Evolutionary conservation across 208 protist species (phyloP).

Genomic region (Histomonas meleagridis): DNA sequence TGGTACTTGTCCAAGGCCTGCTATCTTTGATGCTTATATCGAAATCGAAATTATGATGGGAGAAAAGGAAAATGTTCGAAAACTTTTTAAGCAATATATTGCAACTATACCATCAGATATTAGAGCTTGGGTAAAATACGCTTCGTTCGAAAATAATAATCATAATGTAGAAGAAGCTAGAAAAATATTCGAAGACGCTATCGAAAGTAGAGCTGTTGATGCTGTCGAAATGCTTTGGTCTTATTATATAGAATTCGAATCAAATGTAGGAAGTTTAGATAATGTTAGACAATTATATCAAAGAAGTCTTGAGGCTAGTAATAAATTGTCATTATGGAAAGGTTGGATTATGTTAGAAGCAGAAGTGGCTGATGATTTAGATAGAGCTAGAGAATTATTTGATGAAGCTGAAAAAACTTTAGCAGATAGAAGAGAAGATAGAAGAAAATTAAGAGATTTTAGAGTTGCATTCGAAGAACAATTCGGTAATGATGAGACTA

Average conservation of each 20-base stretch:
- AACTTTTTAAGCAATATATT: slow-evolving; percentile 4
- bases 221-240: background rate
- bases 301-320: background rate
- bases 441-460: background rate
- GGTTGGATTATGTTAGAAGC: slow-evolving; percentile 30
- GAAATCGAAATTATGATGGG: background rate
- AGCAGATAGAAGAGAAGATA: background rate
- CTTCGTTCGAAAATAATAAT: background rate
- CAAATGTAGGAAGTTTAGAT: background rate
- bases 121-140: background rate
- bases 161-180: background rate
- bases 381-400: background rate
- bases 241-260: slow-evolving; percentile 15
- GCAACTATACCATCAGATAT: background rate
- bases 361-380: background rate
- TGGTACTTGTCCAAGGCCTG: background rate
- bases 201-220: background rate
- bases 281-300: background rate
- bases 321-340: background rate
- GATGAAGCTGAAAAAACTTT: background rate
- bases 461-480: slow-evolving; percentile 21
- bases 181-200: background rate
- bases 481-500: background rate
- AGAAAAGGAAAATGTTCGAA: background rate
- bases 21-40: slow-evolving; percentile 27